A percentile compares a stretch with the other conserved stretches of the same genome.
Evolutionary conservation across 169 alveolate genomes (phyloP).

Genomic region (Cyclospora cayetanensis): DNA sequence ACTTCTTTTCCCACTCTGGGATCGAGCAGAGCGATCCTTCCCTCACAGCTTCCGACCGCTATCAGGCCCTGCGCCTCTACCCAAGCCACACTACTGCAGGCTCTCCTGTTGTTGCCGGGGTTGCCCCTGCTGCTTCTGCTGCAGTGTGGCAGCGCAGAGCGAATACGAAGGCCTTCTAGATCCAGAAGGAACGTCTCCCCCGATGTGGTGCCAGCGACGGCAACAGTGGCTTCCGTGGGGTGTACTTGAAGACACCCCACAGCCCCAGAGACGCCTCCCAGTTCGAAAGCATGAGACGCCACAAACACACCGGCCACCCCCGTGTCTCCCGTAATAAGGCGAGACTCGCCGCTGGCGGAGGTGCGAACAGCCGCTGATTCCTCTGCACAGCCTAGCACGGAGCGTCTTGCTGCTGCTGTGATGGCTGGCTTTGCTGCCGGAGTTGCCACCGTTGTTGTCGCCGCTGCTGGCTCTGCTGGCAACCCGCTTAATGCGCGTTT

Average conservation of each 20-base stretch:
- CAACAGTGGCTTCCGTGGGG: background rate
- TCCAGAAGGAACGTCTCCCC: background rate
- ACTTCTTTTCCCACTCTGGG: background rate
- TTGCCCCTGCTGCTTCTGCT: background rate
- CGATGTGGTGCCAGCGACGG: background rate
- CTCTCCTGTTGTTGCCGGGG: background rate
- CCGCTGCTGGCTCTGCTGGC: conserved; percentile 3
- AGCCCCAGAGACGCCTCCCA: background rate
- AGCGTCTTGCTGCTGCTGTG: conserved; percentile 12
- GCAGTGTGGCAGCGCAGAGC: background rate
- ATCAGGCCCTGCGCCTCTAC: background rate
- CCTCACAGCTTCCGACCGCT: conserved; percentile 12
- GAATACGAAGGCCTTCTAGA: background rate
- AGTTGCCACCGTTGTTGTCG: background rate
- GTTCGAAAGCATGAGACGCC: background rate
- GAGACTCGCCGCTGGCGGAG: background rate
- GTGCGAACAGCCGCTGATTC: background rate
- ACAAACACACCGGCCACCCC: background rate
- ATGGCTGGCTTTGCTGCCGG: background rate
- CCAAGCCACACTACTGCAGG: conserved; percentile 11
- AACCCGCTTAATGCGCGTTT: background rate
- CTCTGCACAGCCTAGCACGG: background rate
- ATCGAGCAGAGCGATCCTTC: background rate
- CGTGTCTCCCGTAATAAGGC: background rate
- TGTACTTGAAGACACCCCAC: background rate